These are phyloP conservation scores for Nyctanthes arbortristis DNA, from an alignment of 257 asterid species.

Conservation along the genomic window DNA sequence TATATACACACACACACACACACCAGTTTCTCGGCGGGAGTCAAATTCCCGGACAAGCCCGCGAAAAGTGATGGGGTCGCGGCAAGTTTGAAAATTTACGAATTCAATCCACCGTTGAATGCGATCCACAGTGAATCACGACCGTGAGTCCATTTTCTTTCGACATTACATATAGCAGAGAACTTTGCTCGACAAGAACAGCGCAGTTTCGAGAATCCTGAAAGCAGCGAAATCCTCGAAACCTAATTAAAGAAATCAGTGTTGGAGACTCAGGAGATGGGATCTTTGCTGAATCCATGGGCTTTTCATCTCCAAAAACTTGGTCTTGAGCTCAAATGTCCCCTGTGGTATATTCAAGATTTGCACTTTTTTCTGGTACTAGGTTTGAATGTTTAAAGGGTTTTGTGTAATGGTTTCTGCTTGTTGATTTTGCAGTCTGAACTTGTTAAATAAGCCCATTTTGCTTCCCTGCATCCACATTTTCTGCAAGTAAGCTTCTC, in stretches of 20 bases:
- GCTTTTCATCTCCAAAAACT: constrained; percentile 74
- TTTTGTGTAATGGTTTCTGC: not conserved
- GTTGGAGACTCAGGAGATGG: constrained; percentile 40
- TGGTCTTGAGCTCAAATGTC: constrained; percentile 88
- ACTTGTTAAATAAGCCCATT: constrained; percentile 63
- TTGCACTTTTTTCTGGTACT: not conserved
- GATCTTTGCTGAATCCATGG: constrained; percentile 58
- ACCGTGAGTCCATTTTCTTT: not conserved
- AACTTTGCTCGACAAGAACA: not conserved
- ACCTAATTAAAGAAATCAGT: constrained; percentile 17
- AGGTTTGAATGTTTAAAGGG: not conserved
- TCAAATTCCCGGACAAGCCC: not conserved
- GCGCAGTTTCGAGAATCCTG: not conserved
- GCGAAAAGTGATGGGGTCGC: not conserved
- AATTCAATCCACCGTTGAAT: not conserved
- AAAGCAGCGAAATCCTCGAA: not conserved
- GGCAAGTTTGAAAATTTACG: not conserved
- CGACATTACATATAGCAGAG: not conserved
- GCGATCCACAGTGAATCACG: not conserved
- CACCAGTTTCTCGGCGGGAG: too few relatives aligned
- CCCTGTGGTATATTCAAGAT: constrained; percentile 50
- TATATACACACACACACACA: too few relatives aligned
- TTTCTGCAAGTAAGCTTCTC: constrained; percentile 72
- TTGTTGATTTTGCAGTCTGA: constrained; percentile 47
- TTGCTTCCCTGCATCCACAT: constrained; percentile 90